phyloP scores from a whole-genome alignment of 2,329 filamentous ascomycete genomes.

The Aspergillus ruber region DNA sequence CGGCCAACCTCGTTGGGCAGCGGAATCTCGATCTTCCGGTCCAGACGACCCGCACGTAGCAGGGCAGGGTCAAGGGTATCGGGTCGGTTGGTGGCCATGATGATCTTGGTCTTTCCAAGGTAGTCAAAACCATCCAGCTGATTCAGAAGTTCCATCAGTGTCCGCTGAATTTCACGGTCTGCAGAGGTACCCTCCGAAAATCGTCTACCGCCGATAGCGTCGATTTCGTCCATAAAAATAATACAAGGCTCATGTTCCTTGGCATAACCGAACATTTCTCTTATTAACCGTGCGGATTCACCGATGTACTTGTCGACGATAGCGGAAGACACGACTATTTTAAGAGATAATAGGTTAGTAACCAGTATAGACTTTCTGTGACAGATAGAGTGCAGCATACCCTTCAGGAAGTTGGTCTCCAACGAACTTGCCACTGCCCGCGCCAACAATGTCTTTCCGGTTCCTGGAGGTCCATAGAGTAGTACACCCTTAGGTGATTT shows the following conservation, averaged over 20 bases:
- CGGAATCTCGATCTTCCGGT: constrained; percentile 96
- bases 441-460: constrained; percentile 90
- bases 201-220: constrained; percentile 91
- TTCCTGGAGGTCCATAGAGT: constrained; percentile 92
- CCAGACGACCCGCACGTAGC: constrained; percentile 83
- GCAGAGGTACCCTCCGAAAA: constrained; percentile 97
- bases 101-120: constrained; percentile 98
- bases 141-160: constrained; percentile 96
- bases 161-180: constrained; percentile 96
- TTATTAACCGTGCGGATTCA: constrained; percentile 91
- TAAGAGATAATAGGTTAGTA: constrained; percentile 1
- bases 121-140: constrained; percentile 99
- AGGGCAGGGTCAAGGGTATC: constrained; percentile 93
- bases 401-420: constrained; percentile 97
- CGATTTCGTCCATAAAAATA: constrained; percentile 99
- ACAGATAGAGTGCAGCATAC: constrained; percentile 42
- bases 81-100: constrained; percentile 97
- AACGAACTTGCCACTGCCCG: constrained; percentile 92
- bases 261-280: constrained; percentile 99
- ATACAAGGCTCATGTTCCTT: constrained; percentile 99
- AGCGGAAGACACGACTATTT: constrained; percentile 85
- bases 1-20: constrained; percentile 94
- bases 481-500: constrained; percentile 97
- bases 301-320: constrained; percentile 99
- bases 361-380: constrained; percentile 1